Evolutionary conservation across 1,139 yeast species (phyloP).

Genomic region (Lodderomyces margitis): DNA sequence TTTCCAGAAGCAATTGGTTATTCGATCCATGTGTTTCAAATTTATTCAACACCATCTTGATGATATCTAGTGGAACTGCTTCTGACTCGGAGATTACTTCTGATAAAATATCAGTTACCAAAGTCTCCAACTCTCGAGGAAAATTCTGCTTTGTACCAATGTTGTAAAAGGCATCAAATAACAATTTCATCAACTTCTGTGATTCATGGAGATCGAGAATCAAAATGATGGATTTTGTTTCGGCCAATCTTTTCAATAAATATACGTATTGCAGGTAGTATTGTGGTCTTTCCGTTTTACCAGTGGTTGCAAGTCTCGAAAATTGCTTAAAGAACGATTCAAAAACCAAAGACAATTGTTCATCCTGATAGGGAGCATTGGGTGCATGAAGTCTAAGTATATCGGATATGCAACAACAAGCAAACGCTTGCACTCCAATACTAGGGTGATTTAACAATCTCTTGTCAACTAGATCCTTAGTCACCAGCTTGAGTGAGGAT

Average conservation of each 20-base stretch:
- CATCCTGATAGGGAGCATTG: slow-evolving; percentile 79
- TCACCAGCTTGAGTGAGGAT: slow-evolving; percentile 35
- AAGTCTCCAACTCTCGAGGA: slow-evolving; percentile 50
- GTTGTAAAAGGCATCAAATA: slow-evolving; percentile 66
- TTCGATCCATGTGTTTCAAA: slow-evolving; percentile 27
- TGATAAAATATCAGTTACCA: slow-evolving; percentile 65
- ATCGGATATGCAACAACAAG: slow-evolving; percentile 76
- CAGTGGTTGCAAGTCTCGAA: slow-evolving; percentile 49
- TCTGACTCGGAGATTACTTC: slow-evolving; percentile 80
- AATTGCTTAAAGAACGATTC: slow-evolving; percentile 63
- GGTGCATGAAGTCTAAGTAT: slow-evolving; percentile 81
- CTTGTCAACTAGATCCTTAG: slow-evolving; percentile 53
- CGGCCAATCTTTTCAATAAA: slow-evolving; percentile 67
- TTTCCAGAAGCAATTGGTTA: slow-evolving; percentile 14
- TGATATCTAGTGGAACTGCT: slow-evolving; percentile 59
- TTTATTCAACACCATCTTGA: slow-evolving; percentile 60
- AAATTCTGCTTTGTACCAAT: slow-evolving; percentile 38
- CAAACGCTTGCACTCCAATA: slow-evolving; percentile 66
- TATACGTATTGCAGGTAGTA: slow-evolving; percentile 67
- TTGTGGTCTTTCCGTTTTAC: slow-evolving; percentile 23
- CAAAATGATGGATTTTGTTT: slow-evolving; percentile 75
- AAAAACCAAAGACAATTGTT: slow-evolving; percentile 62
- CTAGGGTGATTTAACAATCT: slow-evolving; percentile 64
- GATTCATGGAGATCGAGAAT: slow-evolving; percentile 74
- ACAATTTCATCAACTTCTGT: slow-evolving; percentile 48